Evolutionary conservation across 2,329 filamentous ascomycete species (phyloP), one percentile per base, ranked within the genome.

Genomic region (Fusarium xyrophilum): DNA sequence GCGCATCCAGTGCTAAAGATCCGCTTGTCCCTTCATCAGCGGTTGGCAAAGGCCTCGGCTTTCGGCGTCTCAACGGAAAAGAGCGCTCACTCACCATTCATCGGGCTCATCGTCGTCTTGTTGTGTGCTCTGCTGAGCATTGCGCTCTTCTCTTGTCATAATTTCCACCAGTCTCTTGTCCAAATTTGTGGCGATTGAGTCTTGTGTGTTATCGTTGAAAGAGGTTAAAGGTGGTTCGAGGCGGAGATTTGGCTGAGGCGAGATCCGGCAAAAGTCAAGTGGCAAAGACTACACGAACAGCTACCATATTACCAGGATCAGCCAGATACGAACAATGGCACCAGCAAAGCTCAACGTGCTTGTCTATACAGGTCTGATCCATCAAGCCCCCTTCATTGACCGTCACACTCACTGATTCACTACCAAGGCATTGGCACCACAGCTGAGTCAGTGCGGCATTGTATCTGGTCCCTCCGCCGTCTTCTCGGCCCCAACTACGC

Each of bases 1-100:
- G 93, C 88, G 76, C 95, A 98, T 61, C 95, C 96, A 5, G 95
- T 98, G 83, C 93, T 97, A 83, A 93, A 97, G 79, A 98, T 98
- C 77, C 96, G 87, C 86, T 97, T 95, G 83, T 98, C 94, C 95
- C 95, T 98, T 77, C 62, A 72, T 60, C 33, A 50, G 42, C 69
- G 57, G 66, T 36, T 56, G 59, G 47, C 38, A 63, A 58, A 61
- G 71, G 73, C 73, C 69, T 74, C 74, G 72, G 74, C 56, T 67
- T 69, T 60, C 53, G 36, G 44, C 40, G n/a, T 39, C 52, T 40
- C 42, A 46, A 52, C 48, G 32, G 58, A 40, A 50, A 56, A 59
- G 38, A 47, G 25, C 42, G 42, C 52, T 46, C 40, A 74, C 87
- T 80, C 83, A 98, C 96, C 95, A 98, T 63, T 97, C 95, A 84